Percentiles rank a stretch among this genome's conserved stretches.
Evolutionary conservation across 2,329 filamentous ascomycete genomes (phyloP).

Genomic region (Aureobasidium sp.): DNA sequence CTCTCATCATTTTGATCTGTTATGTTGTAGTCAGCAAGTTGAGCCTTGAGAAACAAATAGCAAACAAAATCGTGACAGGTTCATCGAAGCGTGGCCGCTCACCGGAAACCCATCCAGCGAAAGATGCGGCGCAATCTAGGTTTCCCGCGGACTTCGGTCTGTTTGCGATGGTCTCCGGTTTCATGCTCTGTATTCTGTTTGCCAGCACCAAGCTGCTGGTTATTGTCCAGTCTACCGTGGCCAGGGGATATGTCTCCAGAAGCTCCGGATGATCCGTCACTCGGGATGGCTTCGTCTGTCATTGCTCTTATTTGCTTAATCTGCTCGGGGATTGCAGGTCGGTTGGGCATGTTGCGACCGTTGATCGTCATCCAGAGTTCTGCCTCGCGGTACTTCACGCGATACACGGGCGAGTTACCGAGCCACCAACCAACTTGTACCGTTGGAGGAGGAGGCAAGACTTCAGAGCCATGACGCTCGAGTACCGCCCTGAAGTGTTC

Average conservation of each 20-base stretch:
- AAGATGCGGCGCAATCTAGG: not conserved
- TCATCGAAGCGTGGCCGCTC: not conserved
- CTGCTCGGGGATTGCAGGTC: not conserved
- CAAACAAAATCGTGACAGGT: not conserved
- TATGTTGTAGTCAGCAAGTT: not conserved
- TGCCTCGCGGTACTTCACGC: not conserved
- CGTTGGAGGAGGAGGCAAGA: not conserved
- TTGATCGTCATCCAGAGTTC: slow-evolving; percentile 4
- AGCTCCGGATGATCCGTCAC: not conserved
- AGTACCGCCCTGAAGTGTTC: not conserved
- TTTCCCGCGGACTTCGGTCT: not conserved
- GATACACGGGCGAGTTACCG: not conserved
- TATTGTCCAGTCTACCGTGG: not conserved
- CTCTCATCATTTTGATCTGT: slow-evolving; percentile 74
- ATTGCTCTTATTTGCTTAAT: not conserved
- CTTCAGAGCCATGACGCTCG: not conserved
- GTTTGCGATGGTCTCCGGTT: not conserved
- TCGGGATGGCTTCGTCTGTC: not conserved
- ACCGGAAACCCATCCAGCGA: not conserved
- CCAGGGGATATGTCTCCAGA: not conserved
- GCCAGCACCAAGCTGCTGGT: not conserved
- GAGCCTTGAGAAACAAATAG: not conserved
- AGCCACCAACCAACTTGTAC: slow-evolving; percentile 8
- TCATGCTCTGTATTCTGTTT: not conserved
- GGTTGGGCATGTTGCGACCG: slow-evolving; percentile 6